Conservation (phyloP, 208 protist species). For the Acanthamoeba castellanii region DNA sequence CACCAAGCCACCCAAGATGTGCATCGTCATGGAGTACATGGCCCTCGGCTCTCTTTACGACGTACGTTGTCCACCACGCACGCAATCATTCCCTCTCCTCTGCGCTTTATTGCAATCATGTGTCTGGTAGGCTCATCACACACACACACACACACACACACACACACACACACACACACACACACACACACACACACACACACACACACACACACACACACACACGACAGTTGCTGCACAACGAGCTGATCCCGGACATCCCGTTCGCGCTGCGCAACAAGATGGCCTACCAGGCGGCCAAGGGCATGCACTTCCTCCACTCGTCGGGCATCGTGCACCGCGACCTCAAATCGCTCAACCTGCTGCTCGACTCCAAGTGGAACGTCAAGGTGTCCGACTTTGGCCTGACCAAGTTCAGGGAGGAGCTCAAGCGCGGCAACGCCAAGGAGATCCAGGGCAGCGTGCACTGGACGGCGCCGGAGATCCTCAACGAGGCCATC, state of each 20-base stretch:
- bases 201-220: too few relatives aligned
- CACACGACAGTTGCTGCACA: background rate
- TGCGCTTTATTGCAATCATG: too few relatives aligned
- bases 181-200: too few relatives aligned
- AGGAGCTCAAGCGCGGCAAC: background rate
- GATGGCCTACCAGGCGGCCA: background rate
- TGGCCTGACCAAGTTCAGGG: constrained; percentile 30
- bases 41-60: background rate
- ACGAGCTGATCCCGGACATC: background rate
- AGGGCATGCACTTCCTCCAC: background rate
- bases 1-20: constrained; percentile 10
- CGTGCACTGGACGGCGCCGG: constrained; percentile 9
- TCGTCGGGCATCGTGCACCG: background rate
- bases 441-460: background rate
- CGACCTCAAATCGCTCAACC: background rate
- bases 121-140: too few relatives aligned
- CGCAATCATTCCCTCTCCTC: too few relatives aligned
- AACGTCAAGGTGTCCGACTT: constrained; percentile 1
- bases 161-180: too few relatives aligned
- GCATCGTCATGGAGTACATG: constrained; percentile 46
- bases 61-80: background rate
- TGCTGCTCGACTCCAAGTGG: constrained; percentile 10
- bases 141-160: too few relatives aligned
- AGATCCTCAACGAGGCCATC: background rate
- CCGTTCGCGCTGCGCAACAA: background rate